Evolutionary conservation across 2,329 filamentous ascomycete species (phyloP).

Genomic region (Cucurbitaria berberidis): DNA sequence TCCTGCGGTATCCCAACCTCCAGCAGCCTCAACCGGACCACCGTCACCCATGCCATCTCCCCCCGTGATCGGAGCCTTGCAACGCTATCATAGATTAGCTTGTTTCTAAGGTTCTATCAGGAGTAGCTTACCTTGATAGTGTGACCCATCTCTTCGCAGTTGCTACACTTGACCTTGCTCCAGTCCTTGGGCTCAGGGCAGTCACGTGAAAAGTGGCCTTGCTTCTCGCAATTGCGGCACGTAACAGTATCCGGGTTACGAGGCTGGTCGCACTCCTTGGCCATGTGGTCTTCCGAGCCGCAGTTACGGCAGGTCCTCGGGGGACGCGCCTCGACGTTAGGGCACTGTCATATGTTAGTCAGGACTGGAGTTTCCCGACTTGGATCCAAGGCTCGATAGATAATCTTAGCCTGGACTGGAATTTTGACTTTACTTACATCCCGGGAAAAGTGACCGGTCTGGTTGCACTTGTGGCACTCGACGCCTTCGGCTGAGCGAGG

Average conservation of each 20-base stretch:
- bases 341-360: slow-evolving; percentile 36
- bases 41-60: slow-evolving; percentile 20
- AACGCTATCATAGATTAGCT: slow-evolving; percentile 35
- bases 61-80: slow-evolving; percentile 37
- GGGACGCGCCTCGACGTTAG: slow-evolving; percentile 35
- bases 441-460: slow-evolving; percentile 53
- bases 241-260: slow-evolving; percentile 48
- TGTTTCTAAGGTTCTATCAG: neutral
- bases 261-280: slow-evolving; percentile 47
- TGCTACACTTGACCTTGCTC: slow-evolving; percentile 55
- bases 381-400: neutral
- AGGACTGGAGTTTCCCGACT: neutral
- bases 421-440: slow-evolving; percentile 31
- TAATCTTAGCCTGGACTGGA: neutral
- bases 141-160: slow-evolving; percentile 52
- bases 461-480: slow-evolving; percentile 69
- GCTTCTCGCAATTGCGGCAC: slow-evolving; percentile 69
- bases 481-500: slow-evolving; percentile 61
- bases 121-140: slow-evolving; percentile 33
- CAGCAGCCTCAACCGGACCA: slow-evolving; percentile 17
- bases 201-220: slow-evolving; percentile 64
- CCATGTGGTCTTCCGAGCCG: slow-evolving; percentile 45
- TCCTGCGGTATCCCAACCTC: slow-evolving; percentile 17
- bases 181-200: slow-evolving; percentile 64
- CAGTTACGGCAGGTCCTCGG: slow-evolving; percentile 46